Base-by-base conservation (phyloP, 2,329 filamentous ascomycete species). In the Apiospora hydei region DNA sequence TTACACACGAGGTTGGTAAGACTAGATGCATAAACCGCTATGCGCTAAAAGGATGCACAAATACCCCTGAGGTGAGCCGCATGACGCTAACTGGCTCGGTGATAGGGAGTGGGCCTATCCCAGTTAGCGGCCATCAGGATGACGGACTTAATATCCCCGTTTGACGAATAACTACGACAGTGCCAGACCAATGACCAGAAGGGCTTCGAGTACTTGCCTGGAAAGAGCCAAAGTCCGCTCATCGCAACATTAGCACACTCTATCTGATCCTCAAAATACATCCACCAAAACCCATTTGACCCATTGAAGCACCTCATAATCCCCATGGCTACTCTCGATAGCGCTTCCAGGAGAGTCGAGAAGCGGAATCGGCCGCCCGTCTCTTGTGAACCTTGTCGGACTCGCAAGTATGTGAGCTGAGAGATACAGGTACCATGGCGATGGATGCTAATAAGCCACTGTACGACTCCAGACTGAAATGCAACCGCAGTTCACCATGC, bases 301-400 rank as follows among this genome's bases (percentile, higher is more conserved):
- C 38, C 8, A 41, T 64, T 41, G 18, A 3, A n/a, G 38, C 30
- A 5, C 16, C 30, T n/a, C 21, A 74, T 71, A 70, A 69, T 53
- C 26, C 18, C 61, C 43, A 70, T 67, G 49, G 7, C 18, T 51
- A 67, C 49, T 26, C 73, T 71, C 41, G 74, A 75, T 46, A 26
- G 57, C 24, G 51, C 30, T 3, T 26, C 41, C 64, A 57, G 69
- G 49, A 79, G 75, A 34, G 68, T 78, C 3, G 81, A 82, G 68
- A 82, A 82, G 71, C 75, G 81, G 5, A 81, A 81, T 24, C 73
- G 81, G 8, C 79, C 78, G 10, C 81, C 81, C 3, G 77, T 79
- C 18, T 82, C 80, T 1, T 82, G 81, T 47, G 80, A 82, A 72
- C 78, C 77, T 3, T 82, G 81, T 67, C 78, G 81, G 16, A 72